These are phyloP conservation scores for Solanum aculeatissimum DNA, from an alignment of 305 asterid species.

Conservation along the genomic window DNA sequence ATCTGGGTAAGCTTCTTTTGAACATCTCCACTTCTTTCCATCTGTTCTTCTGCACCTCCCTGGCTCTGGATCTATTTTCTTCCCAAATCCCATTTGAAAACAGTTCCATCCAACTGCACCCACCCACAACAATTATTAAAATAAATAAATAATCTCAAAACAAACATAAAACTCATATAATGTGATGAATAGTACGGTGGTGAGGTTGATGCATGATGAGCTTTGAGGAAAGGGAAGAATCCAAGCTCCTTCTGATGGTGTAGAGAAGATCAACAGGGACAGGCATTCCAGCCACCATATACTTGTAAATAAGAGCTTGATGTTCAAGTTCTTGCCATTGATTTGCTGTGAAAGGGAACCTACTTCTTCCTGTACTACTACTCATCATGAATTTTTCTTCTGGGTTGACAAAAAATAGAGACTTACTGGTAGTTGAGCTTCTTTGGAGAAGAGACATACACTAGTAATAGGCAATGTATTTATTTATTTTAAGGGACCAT, in stretches of 20 bases:
- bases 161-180: background rate
- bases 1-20: slow-evolving; percentile 80
- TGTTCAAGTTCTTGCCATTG: slow-evolving; percentile 95
- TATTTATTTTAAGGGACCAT: slow-evolving; percentile 70
- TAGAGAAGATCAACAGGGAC: slow-evolving; percentile 84
- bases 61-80: slow-evolving; percentile 86
- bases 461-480: slow-evolving; percentile 6
- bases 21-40: slow-evolving; percentile 90
- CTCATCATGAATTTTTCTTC: slow-evolving; percentile 23
- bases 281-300: slow-evolving; percentile 75
- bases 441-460: background rate
- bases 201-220: slow-evolving; percentile 57
- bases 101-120: slow-evolving; percentile 69
- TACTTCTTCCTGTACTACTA: slow-evolving; percentile 19
- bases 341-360: slow-evolving; percentile 65
- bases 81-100: slow-evolving; percentile 73
- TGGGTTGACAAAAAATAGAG: too few species aligned
- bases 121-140: background rate
- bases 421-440: background rate
- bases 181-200: slow-evolving; percentile 12
- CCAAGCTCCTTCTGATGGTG: slow-evolving; percentile 48
- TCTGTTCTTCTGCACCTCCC: slow-evolving; percentile 90
- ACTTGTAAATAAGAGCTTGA: slow-evolving; percentile 78
- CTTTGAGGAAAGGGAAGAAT: slow-evolving; percentile 50
- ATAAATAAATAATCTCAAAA: background rate